phyloP scores from a whole-genome alignment of 1,284 basidiomycete species.

The Agroathelia rolfsii region DNA sequence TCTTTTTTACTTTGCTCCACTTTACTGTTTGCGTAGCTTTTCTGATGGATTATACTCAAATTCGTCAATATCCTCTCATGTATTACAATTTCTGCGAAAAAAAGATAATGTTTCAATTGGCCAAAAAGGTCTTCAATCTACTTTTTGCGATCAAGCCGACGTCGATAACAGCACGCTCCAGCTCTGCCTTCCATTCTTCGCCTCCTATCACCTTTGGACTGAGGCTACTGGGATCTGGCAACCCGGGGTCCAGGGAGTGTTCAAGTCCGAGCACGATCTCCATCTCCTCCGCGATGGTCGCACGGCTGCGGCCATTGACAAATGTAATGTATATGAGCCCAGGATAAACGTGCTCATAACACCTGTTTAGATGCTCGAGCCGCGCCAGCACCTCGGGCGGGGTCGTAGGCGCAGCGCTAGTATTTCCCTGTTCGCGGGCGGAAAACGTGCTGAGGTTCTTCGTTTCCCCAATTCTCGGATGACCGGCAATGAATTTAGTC shows the following conservation, averaged over 20 bases:
- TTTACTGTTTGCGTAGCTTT: too few relatives aligned
- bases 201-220: constrained; percentile 29
- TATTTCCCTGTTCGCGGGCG: constrained; percentile 65
- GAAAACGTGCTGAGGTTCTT: constrained; percentile 65
- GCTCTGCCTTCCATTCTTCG: constrained; percentile 50
- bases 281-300: constrained; percentile 69
- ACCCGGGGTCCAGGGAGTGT: constrained; percentile 34
- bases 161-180: constrained; percentile 63
- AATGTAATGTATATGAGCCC: constrained; percentile 83
- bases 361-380: constrained; percentile 58
- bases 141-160: constrained; percentile 69
- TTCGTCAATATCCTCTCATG: neutral
- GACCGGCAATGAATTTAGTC: constrained; percentile 68
- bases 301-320: constrained; percentile 74
- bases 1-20: too few relatives aligned
- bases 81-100: neutral
- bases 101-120: constrained; percentile 14
- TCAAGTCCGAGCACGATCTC: constrained; percentile 51
- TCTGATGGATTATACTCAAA: neutral
- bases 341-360: constrained; percentile 68
- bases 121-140: constrained; percentile 38
- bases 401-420: constrained; percentile 27
- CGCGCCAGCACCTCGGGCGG: constrained; percentile 58
- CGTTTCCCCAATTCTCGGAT: constrained; percentile 83
- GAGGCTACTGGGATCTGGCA: constrained; percentile 30